These are phyloP conservation scores for Fusarium pilosicola DNA, from an alignment of 2,329 filamentous ascomycete genomes.

Conservation along the genomic window DNA sequence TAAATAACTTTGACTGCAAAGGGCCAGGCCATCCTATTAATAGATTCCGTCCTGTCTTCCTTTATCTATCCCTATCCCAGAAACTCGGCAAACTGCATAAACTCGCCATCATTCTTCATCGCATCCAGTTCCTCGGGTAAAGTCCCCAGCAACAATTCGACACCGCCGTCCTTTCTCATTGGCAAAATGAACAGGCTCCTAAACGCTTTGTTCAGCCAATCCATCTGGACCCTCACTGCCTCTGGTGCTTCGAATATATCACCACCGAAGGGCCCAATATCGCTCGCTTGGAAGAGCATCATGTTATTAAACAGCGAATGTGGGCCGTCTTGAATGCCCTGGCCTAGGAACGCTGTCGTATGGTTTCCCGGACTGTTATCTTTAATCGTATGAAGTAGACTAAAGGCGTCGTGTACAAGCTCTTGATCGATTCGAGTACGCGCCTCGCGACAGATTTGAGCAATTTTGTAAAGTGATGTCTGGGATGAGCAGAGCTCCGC, in stretches of 20 bases:
- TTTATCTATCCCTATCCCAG: neutral
- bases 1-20: neutral
- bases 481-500: neutral
- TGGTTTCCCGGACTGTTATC: neutral
- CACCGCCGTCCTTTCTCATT: neutral
- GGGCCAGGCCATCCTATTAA: neutral
- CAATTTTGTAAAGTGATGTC: neutral
- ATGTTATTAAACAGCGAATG: neutral
- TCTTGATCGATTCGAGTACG: neutral
- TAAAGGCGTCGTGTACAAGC: neutral
- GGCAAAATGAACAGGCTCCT: neutral
- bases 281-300: neutral
- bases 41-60: neutral
- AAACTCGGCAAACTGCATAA: neutral
- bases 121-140: neutral
- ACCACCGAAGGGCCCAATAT: neutral
- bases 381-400: neutral
- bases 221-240: neutral
- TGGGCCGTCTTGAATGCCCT: neutral
- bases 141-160: neutral
- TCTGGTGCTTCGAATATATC: neutral
- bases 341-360: neutral
- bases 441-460: neutral
- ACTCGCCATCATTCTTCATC: neutral
- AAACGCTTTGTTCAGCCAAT: neutral